phyloP scores from a whole-genome alignment of 345 rosid species.

The Adansonia digitata region DNA sequence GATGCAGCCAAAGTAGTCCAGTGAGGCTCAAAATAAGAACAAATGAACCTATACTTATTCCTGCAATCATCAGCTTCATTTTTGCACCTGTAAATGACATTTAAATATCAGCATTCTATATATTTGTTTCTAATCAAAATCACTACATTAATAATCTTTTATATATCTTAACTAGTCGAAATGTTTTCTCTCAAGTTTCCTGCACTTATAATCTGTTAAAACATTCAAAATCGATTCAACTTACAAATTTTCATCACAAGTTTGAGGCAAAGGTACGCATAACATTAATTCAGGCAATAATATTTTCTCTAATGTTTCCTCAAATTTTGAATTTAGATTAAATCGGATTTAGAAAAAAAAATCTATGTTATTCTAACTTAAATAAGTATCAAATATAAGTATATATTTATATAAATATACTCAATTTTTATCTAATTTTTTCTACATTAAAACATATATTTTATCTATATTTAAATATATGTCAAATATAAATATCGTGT shows the following conservation, averaged over 20 bases:
- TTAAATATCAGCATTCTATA: neutral
- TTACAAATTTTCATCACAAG: neutral
- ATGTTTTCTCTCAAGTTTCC: neutral
- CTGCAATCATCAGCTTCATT: slow-evolving; percentile 5
- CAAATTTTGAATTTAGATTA: neutral
- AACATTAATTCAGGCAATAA: neutral
- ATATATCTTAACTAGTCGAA: neutral
- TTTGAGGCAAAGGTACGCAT: neutral
- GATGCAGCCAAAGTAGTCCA: neutral
- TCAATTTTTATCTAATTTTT: too few species aligned
- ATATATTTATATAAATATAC: too few species aligned
- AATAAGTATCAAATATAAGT: too few species aligned
- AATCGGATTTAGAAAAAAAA: too few species aligned
- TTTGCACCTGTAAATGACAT: neutral
- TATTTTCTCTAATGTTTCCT: neutral
- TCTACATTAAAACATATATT: too few species aligned
- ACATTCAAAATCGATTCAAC: neutral
- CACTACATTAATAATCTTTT: neutral
- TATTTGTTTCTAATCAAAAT: neutral
- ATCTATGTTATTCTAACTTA: too few species aligned
- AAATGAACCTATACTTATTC: neutral
- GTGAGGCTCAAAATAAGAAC: neutral
- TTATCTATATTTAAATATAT: too few species aligned
- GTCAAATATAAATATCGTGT: too few species aligned
- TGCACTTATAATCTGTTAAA: neutral